These are phyloP conservation scores for Lactifluus rugatus DNA, from an alignment of 768 basidiomycete species.

Conservation along the genomic window DNA sequence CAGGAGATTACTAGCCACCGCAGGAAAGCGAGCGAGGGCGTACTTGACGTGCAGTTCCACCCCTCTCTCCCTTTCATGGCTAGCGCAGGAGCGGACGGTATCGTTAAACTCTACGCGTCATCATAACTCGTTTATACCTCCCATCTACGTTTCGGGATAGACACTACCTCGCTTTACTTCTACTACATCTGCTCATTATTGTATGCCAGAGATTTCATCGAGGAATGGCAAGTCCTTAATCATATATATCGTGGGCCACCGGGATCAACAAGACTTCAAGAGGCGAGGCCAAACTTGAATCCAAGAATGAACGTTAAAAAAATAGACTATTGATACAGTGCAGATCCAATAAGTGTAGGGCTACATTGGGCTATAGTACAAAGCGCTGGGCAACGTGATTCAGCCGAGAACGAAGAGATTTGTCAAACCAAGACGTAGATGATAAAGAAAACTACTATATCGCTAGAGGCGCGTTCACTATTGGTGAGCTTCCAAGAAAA, in stretches of 20 bases:
- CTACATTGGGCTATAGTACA: conserved; percentile 33
- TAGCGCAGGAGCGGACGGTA: conserved; percentile 93
- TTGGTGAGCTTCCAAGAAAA: not conserved
- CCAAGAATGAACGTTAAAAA: not conserved
- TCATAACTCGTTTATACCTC: conserved; percentile 38
- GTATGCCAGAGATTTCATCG: conserved; percentile 3
- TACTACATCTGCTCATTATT: conserved; percentile 13
- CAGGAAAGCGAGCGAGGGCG: conserved; percentile 84
- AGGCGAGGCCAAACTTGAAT: not conserved
- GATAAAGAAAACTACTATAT: conserved; percentile 2
- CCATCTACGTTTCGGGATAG: conserved; percentile 1
- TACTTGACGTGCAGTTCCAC: conserved; percentile 80
- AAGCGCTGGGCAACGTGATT: conserved; percentile 8
- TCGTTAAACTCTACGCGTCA: conserved; percentile 83
- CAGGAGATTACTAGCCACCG: conserved; percentile 89
- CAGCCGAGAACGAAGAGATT: not conserved
- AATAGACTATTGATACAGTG: conserved; percentile 13
- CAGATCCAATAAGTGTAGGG: conserved; percentile 23
- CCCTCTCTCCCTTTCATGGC: conserved; percentile 78
- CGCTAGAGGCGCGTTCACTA: not conserved
- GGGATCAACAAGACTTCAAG: not conserved
- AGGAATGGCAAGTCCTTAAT: not conserved
- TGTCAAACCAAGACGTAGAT: not conserved
- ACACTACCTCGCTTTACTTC: conserved; percentile 10
- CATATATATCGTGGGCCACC: not conserved